Evolutionary conservation across 2,329 filamentous ascomycete species (phyloP), one percentile per base, ranked within the genome.

Genomic region (Drechslerella dactyloides): DNA sequence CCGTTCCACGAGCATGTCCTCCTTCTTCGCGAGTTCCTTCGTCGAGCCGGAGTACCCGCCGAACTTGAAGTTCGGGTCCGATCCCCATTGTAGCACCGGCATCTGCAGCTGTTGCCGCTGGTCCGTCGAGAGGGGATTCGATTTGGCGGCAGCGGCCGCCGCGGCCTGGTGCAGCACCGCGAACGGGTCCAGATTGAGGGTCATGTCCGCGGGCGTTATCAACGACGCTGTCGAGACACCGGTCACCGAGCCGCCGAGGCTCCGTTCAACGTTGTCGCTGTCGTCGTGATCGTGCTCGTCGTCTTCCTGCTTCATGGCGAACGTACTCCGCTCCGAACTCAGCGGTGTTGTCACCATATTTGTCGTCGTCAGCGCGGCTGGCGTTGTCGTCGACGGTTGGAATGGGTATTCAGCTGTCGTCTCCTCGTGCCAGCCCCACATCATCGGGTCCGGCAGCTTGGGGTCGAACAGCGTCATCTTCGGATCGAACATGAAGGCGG

Each of bases 61-160:
- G 37, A 75, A 74, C 17, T 73, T 74, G 66, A 77, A 77, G 57
- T 76, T 75, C 17, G 76, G 76, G 58, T 77, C 76, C 10, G 76
- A 77, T 7, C 76, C 76, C 62, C 76, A 77, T 50, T 65, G 68
- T 27, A 72, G n/a, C 6, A 40, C 68, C n/a, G 60, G 68, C 44
- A 65, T 61, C 42, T 60, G 53, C 40, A 65, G 5, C 10, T 72
- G 68, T 33, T 60, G 60, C 42, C 68, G 60, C 5, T 72, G 60
- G 10, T 42, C 35, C 17, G 53, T 13, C n/a, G 4, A 11, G 11
- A 37, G 11, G 11, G 40, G 24, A 27, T n/a, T 2, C 7, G 56
- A 27, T 55, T 65, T 72, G 15, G 21, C 30, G 6, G 66, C 57
- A 15, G 68, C 60, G 50, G 44, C 44, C 11, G 44, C 30, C 21